Base-by-base conservation (phyloP, 345 rosid species). In the Populus deltoides region DNA sequence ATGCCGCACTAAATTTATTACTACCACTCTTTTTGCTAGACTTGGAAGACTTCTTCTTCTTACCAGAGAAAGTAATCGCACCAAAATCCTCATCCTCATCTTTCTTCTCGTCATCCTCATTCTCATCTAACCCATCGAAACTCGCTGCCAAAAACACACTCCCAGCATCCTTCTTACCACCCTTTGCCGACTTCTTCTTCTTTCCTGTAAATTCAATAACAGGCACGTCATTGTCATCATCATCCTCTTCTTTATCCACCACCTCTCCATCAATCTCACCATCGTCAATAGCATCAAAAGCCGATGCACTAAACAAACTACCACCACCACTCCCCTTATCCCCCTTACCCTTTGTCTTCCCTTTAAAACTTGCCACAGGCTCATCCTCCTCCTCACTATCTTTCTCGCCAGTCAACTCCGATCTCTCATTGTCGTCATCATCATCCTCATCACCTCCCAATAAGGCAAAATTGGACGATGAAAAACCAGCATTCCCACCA, bases 21-120 rank as follows among this genome's bases (percentile, higher is more conserved):
- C 0, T 16, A 62, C 70, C 83, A 74, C 84, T 82, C 85, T 85
- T 92, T 87, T 90, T 91, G 8, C 88, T 81, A 31, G 93, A 83
- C 72, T 90, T 94, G 20, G 92, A 90, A 22, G 94, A 88, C 80
- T 90, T 94, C 86, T 93, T 93, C 70, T 94, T 92, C 87, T 90
- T 94, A 65, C 92, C 97, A 7, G 88, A 77, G 81, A 92, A 88
- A 47, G 90, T 76, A 49, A 91, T 77, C 0, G 78, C 61, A 55
- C 80, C 81, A 39, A 73, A 78, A 68, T 82, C 88, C 15, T 82
- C 78, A 33, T 80, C 82, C 25, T 67, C 88, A 22, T 82, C 86
- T 24, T 82, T 81, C 31, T 86, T 74, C 36, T 70, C 57, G 43
- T 75, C 85, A 39, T 81, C 81, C 45, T 68, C 87, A 10, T 77